phyloP scores from a whole-genome alignment of 371 early-diverging fungal species.

The Catenaria anguillulae region DNA sequence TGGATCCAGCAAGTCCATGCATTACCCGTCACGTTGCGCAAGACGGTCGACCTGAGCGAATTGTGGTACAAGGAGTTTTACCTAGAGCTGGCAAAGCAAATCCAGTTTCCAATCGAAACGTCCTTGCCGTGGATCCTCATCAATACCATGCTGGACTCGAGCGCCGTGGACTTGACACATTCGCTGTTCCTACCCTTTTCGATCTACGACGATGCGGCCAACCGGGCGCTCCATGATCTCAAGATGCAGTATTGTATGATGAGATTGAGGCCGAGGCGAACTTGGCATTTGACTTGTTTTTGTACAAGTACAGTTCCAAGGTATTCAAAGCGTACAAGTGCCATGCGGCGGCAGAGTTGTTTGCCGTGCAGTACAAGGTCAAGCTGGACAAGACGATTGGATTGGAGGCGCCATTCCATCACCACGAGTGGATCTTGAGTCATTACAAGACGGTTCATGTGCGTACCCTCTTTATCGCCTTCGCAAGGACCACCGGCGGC shows the following conservation, averaged over 20 bases:
- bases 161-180: constrained; percentile 16
- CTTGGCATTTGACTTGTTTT: constrained; percentile 29
- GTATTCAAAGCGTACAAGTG: constrained; percentile 29
- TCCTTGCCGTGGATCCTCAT: constrained; percentile 39
- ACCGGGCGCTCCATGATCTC: constrained; percentile 18
- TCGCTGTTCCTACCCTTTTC: constrained; percentile 24
- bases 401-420: not conserved
- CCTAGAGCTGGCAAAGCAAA: constrained; percentile 26
- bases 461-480: not conserved
- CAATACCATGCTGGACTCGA: constrained; percentile 19
- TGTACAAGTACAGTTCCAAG: constrained; percentile 21
- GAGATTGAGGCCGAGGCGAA: constrained; percentile 34
- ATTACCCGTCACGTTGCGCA: not conserved
- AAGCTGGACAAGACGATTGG: constrained; percentile 9
- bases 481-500: too few species aligned
- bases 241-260: constrained; percentile 26
- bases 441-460: not conserved
- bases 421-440: constrained; percentile 4
- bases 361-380: constrained; percentile 11
- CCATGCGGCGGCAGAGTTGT: constrained; percentile 3
- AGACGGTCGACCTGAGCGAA: constrained; percentile 22
- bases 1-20: constrained; percentile 16
- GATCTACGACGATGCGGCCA: constrained; percentile 32
- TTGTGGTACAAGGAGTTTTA: constrained; percentile 41
- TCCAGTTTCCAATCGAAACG: constrained; percentile 33